Evolutionary conservation across 2,329 filamentous ascomycete species (phyloP), one percentile per base, ranked within the genome.

Genomic region (Cadophora malorum): DNA sequence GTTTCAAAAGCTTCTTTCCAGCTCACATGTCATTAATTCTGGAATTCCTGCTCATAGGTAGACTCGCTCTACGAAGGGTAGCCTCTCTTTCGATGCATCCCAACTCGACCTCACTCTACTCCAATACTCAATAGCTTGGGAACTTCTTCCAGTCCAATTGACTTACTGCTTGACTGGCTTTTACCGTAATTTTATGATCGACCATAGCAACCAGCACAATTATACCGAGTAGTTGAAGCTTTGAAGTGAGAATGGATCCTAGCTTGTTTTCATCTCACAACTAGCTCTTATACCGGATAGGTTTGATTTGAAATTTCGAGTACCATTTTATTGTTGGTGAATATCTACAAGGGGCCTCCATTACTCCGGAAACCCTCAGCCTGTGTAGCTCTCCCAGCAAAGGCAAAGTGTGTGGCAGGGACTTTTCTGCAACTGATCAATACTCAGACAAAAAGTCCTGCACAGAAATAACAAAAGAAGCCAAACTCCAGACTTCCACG

Each of bases 401-500:
- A 66, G 49, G 67, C 56, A 65, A 59, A 64, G 56, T 45, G 49
- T 63, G 33, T 56, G 59, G 21, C 47, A 38, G 21, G 38, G 60
- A 59, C 68, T 68, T 68, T 66, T 67, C 59, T 66, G 58, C 53
- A 38, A 64, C 50, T 67, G 38, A 58, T 66, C 52, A 66, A 67
- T 70, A 70, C 65, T 69, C 69, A 72, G 69, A 73, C 70, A 71
- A 69, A 33, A 50, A 59, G 50, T 60, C 64, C 41, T 65, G 58
- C 35, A 55, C 65, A 63, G 55, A 64, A 55, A 71, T 66, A 67
- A 71, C 55, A 72, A 69, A 64, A 69, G 66, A 67, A 73, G 67
- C 73, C 72, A 69, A 61, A 75, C 74, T 66, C 74, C 74, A 64
- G 52, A 73, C 71, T 70, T 66, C 72, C 71, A 67, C 73, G 70